phyloP scores from a whole-genome alignment of 805 yeast genomes.

The Wickerhamomyces rabaulensis region DNA sequence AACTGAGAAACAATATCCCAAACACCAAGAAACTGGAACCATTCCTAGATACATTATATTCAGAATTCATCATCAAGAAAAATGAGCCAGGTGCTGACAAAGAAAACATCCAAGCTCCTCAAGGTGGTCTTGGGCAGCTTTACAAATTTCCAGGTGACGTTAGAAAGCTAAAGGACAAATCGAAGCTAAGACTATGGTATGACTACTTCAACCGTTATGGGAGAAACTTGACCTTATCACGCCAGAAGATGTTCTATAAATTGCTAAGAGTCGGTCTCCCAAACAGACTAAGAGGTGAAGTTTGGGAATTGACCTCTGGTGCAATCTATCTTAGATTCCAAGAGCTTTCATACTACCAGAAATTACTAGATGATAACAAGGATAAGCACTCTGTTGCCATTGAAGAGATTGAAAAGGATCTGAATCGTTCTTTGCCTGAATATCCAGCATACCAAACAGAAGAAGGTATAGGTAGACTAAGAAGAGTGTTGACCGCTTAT shows the following conservation, averaged over 20 bases:
- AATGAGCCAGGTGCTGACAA: conserved; percentile 27
- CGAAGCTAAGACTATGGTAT: conserved; percentile 90
- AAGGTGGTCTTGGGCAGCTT: conserved; percentile 80
- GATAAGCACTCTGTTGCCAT: conserved; percentile 75
- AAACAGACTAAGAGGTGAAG: conserved; percentile 89
- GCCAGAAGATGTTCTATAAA: conserved; percentile 73
- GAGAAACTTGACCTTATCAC: conserved; percentile 69
- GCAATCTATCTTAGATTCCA: conserved; percentile 70
- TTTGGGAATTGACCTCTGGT: conserved; percentile 93
- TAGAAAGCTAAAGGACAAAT: conserved; percentile 66
- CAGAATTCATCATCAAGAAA: conserved; percentile 74
- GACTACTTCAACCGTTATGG: conserved; percentile 85
- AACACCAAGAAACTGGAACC: conserved; percentile 57
- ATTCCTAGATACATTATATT: conserved; percentile 69
- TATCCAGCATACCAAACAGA: conserved; percentile 86
- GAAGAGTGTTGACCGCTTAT: conserved; percentile 88
- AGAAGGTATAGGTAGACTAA: conserved; percentile 79
- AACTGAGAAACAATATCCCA: conserved; percentile 57
- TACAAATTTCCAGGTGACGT: conserved; percentile 92
- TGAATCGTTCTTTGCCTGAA: conserved; percentile 92
- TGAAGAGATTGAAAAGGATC: conserved; percentile 94
- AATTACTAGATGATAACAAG: conserved; percentile 52
- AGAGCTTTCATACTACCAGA: conserved; percentile 53
- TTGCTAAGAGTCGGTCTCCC: conserved; percentile 89
- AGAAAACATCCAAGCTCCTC: conserved; percentile 48